These are phyloP conservation scores for Carpinus viminea DNA, from an alignment of 306 rosid genomes.

Conservation along the genomic window DNA sequence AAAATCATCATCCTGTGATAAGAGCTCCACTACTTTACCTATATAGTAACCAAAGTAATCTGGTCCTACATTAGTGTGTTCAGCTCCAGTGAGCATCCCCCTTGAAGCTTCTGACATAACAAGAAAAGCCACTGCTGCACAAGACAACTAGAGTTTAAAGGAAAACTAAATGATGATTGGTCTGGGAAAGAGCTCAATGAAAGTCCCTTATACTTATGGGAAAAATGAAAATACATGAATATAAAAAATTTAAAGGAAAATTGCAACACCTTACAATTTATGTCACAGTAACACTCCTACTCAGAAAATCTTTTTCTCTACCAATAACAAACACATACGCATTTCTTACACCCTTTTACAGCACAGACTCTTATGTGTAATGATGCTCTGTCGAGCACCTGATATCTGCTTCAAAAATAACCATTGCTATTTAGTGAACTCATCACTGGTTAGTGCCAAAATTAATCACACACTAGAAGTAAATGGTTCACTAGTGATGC, in stretches of 20 bases:
- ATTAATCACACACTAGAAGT: neutral
- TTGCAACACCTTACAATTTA: slow-evolving; percentile 3
- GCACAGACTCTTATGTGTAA: neutral
- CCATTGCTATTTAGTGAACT: neutral
- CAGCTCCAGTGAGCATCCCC: slow-evolving; percentile 35
- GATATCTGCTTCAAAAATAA: neutral
- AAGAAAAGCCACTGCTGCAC: slow-evolving; percentile 37
- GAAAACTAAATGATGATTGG: slow-evolving; percentile 4
- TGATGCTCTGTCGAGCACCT: neutral
- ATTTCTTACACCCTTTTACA: neutral
- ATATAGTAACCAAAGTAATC: slow-evolving; percentile 79
- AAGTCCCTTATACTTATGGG: neutral
- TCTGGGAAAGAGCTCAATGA: neutral
- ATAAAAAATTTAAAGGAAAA: neutral
- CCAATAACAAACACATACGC: neutral
- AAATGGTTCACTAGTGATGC: neutral
- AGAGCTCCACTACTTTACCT: slow-evolving; percentile 51
- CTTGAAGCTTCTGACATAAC: slow-evolving; percentile 62
- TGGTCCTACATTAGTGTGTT: slow-evolving; percentile 52
- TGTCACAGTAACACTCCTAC: slow-evolving; percentile 3
- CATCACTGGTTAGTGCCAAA: neutral
- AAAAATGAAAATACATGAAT: neutral
- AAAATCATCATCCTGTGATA: slow-evolving; percentile 55
- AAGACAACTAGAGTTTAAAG: slow-evolving; percentile 26
- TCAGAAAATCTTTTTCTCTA: neutral